Percentiles rank a stretch among this genome's conserved stretches.
Conservation (phyloP, 345 rosid genomes). For the Limnanthes douglasii region DNA sequence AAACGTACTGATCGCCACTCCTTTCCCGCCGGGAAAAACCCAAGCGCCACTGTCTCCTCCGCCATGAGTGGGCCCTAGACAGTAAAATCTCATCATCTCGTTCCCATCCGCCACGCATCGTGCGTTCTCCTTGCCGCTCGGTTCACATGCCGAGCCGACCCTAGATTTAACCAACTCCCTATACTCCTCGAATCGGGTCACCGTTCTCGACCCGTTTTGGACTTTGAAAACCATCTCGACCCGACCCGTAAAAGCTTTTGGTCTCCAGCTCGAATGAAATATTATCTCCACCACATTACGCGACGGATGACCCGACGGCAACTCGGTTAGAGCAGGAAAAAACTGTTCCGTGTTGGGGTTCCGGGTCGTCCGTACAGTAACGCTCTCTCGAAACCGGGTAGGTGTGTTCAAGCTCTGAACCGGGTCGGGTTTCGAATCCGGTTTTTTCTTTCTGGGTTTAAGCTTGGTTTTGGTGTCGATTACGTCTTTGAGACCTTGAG, state of each 20-base stretch:
- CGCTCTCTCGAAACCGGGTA: conserved; percentile 18
- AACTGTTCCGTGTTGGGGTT: conserved; percentile 24
- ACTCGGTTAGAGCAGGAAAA: conserved; percentile 63
- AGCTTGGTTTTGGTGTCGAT: conserved; percentile 36
- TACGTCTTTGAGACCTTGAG: conserved; percentile 53
- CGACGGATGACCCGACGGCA: conserved; percentile 78
- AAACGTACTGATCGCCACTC: conserved; percentile 35
- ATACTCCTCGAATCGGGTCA: conserved; percentile 78
- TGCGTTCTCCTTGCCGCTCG: no score
- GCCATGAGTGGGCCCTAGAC: conserved; percentile 50
- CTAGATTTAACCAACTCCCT: conserved; percentile 59
- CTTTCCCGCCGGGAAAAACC: conserved; percentile 38
- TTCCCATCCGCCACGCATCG: conserved; percentile 91
- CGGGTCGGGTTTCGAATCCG: conserved; percentile 13
- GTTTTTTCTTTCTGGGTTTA: conserved; percentile 12
- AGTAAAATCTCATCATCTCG: conserved; percentile 89
- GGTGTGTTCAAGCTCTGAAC: conserved; percentile 13
- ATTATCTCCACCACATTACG: conserved; percentile 92
- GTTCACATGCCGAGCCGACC: conserved; percentile 35
- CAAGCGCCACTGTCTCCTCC: conserved; percentile 35
- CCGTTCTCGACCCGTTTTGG: conserved; percentile 60
- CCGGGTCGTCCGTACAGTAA: conserved; percentile 16
- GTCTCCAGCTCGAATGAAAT: conserved; percentile 88
- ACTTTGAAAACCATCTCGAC: conserved; percentile 89
- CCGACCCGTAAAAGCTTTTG: conserved; percentile 54